A percentile compares a stretch with the other conserved stretches of the same genome.
Evolutionary conservation across 1,284 basidiomycete genomes (phyloP).

Genomic region (Microbotryum saponariae): DNA sequence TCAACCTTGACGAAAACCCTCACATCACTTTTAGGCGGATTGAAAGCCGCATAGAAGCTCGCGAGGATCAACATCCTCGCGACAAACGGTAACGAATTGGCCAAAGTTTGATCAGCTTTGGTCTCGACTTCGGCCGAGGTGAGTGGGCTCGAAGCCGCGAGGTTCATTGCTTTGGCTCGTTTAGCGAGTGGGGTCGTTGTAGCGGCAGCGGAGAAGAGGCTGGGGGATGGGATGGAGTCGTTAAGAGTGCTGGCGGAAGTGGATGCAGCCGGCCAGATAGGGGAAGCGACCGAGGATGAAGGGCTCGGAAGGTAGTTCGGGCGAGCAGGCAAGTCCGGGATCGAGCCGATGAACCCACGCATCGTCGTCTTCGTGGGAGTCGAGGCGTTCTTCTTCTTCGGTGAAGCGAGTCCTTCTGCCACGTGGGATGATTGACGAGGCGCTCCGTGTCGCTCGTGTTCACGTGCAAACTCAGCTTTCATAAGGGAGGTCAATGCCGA

Average conservation of each 20-base stretch:
- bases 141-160: constrained; percentile 9
- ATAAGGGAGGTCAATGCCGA: constrained; percentile 4
- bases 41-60: constrained; percentile 23
- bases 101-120: constrained; percentile 5
- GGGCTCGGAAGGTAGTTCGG: neutral
- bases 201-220: no score
- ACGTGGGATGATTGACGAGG: neutral
- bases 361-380: neutral
- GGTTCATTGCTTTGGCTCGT: constrained; percentile 9
- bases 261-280: neutral
- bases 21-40: constrained; percentile 30
- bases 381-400: constrained; percentile 1
- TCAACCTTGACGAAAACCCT: constrained; percentile 27
- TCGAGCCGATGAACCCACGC: neutral
- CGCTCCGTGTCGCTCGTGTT: constrained; percentile 3
- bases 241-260: neutral
- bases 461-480: constrained; percentile 15
- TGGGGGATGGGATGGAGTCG: no score
- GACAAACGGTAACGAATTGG: constrained; percentile 20
- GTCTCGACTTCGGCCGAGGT: constrained; percentile 4
- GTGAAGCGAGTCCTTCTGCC: neutral
- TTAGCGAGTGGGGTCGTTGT: neutral
- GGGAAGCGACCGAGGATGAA: neutral
- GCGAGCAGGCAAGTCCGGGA: neutral
- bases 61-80: constrained; percentile 25